Evolutionary conservation across 2,329 filamentous ascomycete species (phyloP).

Genomic region (Coniochaeta sp.): DNA sequence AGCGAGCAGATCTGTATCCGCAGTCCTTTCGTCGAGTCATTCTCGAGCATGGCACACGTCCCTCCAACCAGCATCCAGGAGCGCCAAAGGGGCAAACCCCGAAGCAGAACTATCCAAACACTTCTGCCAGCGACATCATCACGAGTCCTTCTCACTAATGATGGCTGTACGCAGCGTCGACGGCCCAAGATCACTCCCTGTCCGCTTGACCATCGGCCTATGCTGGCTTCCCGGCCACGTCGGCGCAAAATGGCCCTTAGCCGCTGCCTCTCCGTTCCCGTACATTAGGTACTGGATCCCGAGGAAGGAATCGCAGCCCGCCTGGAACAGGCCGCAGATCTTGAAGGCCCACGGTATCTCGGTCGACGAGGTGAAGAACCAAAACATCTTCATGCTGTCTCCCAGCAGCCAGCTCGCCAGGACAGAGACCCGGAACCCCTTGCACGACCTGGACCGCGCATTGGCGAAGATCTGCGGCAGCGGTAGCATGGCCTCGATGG

Average conservation of each 20-base stretch:
- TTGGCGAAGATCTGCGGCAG: slow-evolving; percentile 74
- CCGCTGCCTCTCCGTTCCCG: slow-evolving; percentile 39
- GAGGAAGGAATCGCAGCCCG: slow-evolving; percentile 65
- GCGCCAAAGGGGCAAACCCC: background rate
- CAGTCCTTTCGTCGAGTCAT: background rate
- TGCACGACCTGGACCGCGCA: slow-evolving; percentile 59
- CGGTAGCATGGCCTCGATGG: slow-evolving; percentile 74
- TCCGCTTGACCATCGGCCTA: background rate
- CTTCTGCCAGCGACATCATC: background rate
- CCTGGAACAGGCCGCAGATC: slow-evolving; percentile 75
- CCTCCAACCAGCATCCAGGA: background rate
- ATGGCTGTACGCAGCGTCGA: slow-evolving; percentile 16
- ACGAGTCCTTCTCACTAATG: slow-evolving; percentile 1
- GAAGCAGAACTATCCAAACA: background rate
- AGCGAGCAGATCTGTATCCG: background rate
- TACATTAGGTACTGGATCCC: slow-evolving; percentile 70
- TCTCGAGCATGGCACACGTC: background rate
- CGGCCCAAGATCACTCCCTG: background rate
- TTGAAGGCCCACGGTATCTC: slow-evolving; percentile 75
- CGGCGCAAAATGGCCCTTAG: slow-evolving; percentile 21
- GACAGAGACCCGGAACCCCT: slow-evolving; percentile 70
- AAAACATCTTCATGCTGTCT: slow-evolving; percentile 82
- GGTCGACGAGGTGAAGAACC: slow-evolving; percentile 67
- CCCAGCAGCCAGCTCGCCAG: slow-evolving; percentile 72
- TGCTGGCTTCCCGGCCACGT: background rate